phyloP scores from a whole-genome alignment of 2,329 filamentous ascomycete species.

The Aspergillus japonicus region DNA sequence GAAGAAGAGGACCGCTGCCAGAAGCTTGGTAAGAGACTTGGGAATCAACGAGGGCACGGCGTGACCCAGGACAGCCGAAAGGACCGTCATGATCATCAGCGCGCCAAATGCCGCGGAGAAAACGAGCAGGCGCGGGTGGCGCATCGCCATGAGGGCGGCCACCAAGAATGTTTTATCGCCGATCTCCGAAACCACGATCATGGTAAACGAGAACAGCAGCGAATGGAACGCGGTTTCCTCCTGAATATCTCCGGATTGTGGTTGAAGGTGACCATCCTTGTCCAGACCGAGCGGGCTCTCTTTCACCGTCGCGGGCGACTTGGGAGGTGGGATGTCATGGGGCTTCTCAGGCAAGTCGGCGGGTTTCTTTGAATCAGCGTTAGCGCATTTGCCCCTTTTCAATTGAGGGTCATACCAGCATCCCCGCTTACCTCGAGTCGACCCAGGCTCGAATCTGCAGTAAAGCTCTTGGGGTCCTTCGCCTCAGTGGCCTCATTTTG shows the following conservation, averaged over 20 bases:
- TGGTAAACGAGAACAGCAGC: constrained; percentile 86
- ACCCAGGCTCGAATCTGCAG: constrained; percentile 46
- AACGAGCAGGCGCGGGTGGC: constrained; percentile 87
- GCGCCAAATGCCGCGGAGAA: constrained; percentile 94
- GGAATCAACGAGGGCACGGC: constrained; percentile 87
- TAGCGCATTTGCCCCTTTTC: background rate
- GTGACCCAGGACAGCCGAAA: constrained; percentile 90
- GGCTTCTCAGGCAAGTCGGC: constrained; percentile 75
- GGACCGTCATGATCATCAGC: constrained; percentile 87
- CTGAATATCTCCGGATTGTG: constrained; percentile 32
- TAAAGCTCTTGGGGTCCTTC: constrained; percentile 42
- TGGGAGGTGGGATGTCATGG: constrained; percentile 68
- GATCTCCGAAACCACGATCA: constrained; percentile 96
- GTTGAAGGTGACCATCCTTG: constrained; percentile 35
- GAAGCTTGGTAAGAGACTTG: constrained; percentile 83
- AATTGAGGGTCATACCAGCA: background rate
- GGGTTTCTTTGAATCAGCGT: constrained; percentile 62
- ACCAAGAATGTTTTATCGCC: constrained; percentile 99
- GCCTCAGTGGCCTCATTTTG: constrained; percentile 37
- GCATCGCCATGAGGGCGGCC: constrained; percentile 98
- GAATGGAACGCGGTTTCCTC: constrained; percentile 65
- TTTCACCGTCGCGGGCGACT: constrained; percentile 52
- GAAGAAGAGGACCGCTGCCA: constrained; percentile 82
- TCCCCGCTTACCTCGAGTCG: constrained; percentile 52
- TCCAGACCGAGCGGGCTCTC: constrained; percentile 33